These are phyloP conservation scores for Aspergillus heteromorphus DNA, from an alignment of 495 filamentous ascomycete species.

Conservation along the genomic window DNA sequence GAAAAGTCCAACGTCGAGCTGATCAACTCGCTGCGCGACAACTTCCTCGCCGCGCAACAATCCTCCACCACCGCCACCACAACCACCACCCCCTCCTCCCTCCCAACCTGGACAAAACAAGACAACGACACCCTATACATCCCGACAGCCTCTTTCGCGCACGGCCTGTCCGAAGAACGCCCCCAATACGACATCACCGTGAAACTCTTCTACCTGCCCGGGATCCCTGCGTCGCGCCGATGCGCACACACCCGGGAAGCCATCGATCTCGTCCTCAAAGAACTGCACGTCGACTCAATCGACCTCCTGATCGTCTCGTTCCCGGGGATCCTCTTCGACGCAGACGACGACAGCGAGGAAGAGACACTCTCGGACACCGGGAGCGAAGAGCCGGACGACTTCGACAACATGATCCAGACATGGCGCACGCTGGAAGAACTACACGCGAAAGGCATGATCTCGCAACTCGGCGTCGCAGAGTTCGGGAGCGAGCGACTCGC, in stretches of 20 bases:
- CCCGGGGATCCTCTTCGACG: conserved; percentile 88
- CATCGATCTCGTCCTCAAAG: conserved; percentile 69
- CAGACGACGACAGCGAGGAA: conserved; percentile 78
- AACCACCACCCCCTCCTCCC: conserved; percentile 22
- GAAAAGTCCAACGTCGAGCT: conserved; percentile 85
- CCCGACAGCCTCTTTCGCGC: conserved; percentile 68
- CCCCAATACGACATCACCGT: conserved; percentile 86
- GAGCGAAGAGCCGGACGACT: conserved; percentile 43
- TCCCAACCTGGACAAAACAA: conserved; percentile 58
- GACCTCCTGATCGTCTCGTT: conserved; percentile 92
- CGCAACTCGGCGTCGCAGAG: conserved; percentile 78
- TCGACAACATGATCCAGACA: conserved; percentile 65
- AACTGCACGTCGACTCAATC: conserved; percentile 67
- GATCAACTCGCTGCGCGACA: conserved; percentile 74
- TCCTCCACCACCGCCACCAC: conserved; percentile 29
- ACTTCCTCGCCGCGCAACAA: conserved; percentile 68
- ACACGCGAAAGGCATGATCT: conserved; percentile 63
- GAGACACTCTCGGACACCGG: conserved; percentile 57
- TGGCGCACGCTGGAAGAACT: conserved; percentile 71
- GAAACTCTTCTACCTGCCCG: conserved; percentile 87
- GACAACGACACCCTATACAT: conserved; percentile 62
- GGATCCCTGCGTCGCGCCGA: conserved; percentile 54
- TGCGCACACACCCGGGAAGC: conserved; percentile 67
- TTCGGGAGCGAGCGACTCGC: conserved; percentile 78
- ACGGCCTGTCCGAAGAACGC: conserved; percentile 69